Evolutionary conservation across 176 grass and related monocot species (phyloP), one percentile per base, ranked within the genome.

Genomic region (Carex kokanica): DNA sequence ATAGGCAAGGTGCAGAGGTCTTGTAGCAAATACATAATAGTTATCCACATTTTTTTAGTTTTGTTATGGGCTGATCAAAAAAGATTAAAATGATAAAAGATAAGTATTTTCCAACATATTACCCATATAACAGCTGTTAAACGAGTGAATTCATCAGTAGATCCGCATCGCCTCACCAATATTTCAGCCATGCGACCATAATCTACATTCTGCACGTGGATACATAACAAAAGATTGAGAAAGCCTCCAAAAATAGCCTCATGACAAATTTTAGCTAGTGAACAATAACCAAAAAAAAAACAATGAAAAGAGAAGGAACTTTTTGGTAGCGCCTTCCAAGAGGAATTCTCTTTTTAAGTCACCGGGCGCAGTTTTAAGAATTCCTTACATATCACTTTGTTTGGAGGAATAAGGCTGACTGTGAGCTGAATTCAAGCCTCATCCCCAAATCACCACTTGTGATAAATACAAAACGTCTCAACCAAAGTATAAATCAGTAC

Each of bases 101-200:
- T 23, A 71, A 41, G 31, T 15, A 49, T 88, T 29, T 81, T 31
- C 3, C 61, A 83, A 51, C 13, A 21, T 78, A 86, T 90, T 93
- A 99, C 97, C 97, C 97, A 99, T 84, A 93, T 95, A 75, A 99
- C 93, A 84, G 97, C 92, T 32, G 97, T 99, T 86, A 99, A 92
- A 14, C 97, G 91, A 89, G 93, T 96, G 78, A 99, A 99, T 84
- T 95, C 97, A 89, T 99, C 93, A 84, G 84, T 6, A 69, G 93
- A 99, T 20, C 93, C 89, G 58, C 92, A 93, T 86, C 97, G 87
- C 63, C 91, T 87, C 82, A 99, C 97, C 75, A 99, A 91, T 87
- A 99, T 99, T 90, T 99, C 97, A 88, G 97, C 93, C 97, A 99
- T 99, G 84, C 97, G 93, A 81, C 97, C 97, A 84, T 96, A 99